Conservation (phyloP, 352 stramenopile species). For the Thraustochytrium sp. region DNA sequence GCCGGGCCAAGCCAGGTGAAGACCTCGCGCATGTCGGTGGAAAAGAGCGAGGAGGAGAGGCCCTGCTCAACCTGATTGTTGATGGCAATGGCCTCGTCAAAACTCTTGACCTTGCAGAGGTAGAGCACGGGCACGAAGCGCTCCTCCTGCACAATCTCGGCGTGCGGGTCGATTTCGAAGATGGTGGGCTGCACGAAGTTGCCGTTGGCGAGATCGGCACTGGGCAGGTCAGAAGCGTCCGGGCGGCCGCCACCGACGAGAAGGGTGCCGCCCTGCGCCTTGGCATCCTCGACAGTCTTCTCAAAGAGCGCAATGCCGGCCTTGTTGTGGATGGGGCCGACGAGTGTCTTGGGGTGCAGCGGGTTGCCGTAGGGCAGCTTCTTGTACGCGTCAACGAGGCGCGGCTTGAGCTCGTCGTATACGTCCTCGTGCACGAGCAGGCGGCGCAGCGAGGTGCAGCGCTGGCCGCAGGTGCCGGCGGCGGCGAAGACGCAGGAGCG, state of each 20-base stretch:
- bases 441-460: constrained; percentile 80
- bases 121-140: constrained; percentile 84
- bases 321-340: constrained; percentile 67
- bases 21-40: constrained; percentile 77
- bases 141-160: constrained; percentile 77
- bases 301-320: constrained; percentile 74
- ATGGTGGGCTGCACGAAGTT: constrained; percentile 86
- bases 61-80: constrained; percentile 86
- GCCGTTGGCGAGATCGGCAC: constrained; percentile 50
- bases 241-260: constrained; percentile 72
- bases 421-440: constrained; percentile 81
- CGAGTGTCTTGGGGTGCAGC: constrained; percentile 70
- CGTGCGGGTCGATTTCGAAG: constrained; percentile 62
- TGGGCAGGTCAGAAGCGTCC: constrained; percentile 51
- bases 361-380: constrained; percentile 70
- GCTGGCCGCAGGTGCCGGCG: constrained; percentile 80
- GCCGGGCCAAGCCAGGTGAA: constrained; percentile 81
- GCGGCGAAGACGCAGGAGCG: constrained; percentile 75
- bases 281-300: constrained; percentile 71
- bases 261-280: constrained; percentile 76
- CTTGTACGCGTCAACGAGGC: constrained; percentile 72
- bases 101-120: constrained; percentile 74
- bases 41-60: constrained; percentile 81
- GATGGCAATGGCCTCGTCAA: constrained; percentile 80
- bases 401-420: constrained; percentile 76